Conservation (phyloP, 2,329 filamentous ascomycete species). For the Lecanosticta acicola region DNA sequence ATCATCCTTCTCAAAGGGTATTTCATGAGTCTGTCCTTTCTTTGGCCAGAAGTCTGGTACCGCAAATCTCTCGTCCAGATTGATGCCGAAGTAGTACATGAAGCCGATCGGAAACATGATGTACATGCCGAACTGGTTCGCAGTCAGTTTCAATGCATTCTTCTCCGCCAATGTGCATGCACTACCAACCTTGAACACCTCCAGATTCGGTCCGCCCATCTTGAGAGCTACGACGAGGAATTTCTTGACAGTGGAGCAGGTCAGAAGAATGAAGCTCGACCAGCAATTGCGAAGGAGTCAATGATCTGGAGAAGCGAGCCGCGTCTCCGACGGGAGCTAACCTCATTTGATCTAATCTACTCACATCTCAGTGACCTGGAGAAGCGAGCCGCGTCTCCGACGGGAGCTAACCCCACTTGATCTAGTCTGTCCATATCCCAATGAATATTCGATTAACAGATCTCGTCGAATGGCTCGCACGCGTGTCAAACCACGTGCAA, state of each 20-base stretch:
- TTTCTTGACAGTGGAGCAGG: too few species aligned
- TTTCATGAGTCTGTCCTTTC: conserved; percentile 66
- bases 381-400: too few species aligned
- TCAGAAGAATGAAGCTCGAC: too few species aligned
- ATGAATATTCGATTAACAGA: too few species aligned
- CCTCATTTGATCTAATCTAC: too few species aligned
- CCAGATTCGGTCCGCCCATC: conserved; percentile 81
- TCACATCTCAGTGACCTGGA: too few species aligned
- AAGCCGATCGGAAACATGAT: conserved; percentile 97
- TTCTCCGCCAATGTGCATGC: too few species aligned
- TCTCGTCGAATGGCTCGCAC: background rate
- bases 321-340: too few species aligned
- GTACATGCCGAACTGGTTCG: conserved; percentile 84
- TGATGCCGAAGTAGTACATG: conserved; percentile 99
- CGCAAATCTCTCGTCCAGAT: conserved; percentile 85
- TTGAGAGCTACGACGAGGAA: background rate
- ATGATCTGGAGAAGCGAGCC: too few species aligned
- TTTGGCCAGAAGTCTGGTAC: conserved; percentile 94
- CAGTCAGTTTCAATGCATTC: background rate
- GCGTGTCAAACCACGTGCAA: background rate
- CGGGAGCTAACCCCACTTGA: too few species aligned
- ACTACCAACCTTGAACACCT: conserved; percentile 77
- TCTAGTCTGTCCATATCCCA: too few species aligned
- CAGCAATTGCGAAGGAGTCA: too few species aligned
- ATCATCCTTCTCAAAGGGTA: conserved; percentile 73